Evolutionary conservation across 441 rosid genomes (phyloP).

Genomic region (Hura crepitans): DNA sequence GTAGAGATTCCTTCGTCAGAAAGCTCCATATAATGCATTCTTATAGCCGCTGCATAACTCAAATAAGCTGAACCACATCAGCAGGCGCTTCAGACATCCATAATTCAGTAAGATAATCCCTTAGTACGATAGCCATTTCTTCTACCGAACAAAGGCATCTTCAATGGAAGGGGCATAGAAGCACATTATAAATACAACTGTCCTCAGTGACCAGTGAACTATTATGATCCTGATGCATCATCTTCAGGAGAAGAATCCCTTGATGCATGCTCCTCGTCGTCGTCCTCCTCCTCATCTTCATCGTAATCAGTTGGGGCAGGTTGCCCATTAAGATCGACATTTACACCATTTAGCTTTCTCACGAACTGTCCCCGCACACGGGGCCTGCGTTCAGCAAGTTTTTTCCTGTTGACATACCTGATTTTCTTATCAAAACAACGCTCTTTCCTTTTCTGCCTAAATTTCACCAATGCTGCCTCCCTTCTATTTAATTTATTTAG

Average conservation of each 20-base stretch:
- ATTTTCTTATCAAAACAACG: constrained; percentile 95
- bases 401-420: constrained; percentile 81
- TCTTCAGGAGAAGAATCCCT: constrained; percentile 65
- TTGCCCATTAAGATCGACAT: constrained; percentile 79
- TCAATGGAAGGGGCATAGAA: background rate
- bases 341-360: constrained; percentile 72
- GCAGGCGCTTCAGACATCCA: background rate
- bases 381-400: constrained; percentile 94
- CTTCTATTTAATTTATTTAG: constrained; percentile 66
- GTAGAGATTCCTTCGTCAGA: background rate
- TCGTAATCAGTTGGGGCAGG: constrained; percentile 61
- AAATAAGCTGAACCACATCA: constrained; percentile 1
- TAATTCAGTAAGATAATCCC: background rate
- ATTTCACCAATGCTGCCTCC: constrained; percentile 84
- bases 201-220: constrained; percentile 12
- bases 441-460: constrained; percentile 88
- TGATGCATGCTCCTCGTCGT: constrained; percentile 58
- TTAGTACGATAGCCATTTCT: background rate
- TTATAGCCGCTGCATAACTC: constrained; percentile 8
- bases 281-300: constrained; percentile 66
- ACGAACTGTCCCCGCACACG: constrained; percentile 97
- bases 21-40: constrained; percentile 8
- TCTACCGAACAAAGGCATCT: background rate
- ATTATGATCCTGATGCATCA: constrained; percentile 41
- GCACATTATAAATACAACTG: background rate